Evolutionary conservation across 352 stramenopile species (phyloP), one percentile per base, ranked within the genome.

Genomic region (Phytophthora citrophthora): DNA sequence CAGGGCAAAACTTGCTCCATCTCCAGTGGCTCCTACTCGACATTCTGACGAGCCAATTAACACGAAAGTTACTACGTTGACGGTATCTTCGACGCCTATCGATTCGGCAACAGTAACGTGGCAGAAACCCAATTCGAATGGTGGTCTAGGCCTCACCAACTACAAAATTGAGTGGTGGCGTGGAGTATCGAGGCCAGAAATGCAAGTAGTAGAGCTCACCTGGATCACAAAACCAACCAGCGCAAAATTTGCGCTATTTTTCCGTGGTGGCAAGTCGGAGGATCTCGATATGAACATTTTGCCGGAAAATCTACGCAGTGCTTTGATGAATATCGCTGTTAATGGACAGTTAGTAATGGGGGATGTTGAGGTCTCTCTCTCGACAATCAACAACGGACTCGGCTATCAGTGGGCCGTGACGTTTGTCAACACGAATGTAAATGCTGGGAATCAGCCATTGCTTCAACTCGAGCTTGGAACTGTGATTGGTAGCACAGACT

Each of bases 121-220:
- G 90, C 78, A 88, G 47, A 72, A 74, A 10, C 86, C 88, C 2
- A 61, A 79, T 12, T 46, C 74, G 0, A 79, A 84, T n/a, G 87
- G 88, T 3, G 89, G 89, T 0, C 63, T 90, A 3, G 61, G 73
- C 1, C 51, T 96, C 15, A 81, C 79, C 31, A 92, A 81, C 59
- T 97, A 95, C 67, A 79, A 81, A 44, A 73, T 96, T 3, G 90
- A 97, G 62, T 96, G 84, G 86, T 96, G 86, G 83, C 77, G 81
- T 15, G 74, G 59, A 5, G 66, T 72, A 3, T 75, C 77, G 0
- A 51, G 64, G 45, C 57, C 72, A 0, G 90, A 97, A 63, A 71
- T 96, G 16, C 93, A 97, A 66, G 79, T 91, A 43, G 81, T 97
- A 32, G 88, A 91, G 62, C 82, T 96, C 55, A 89, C 82, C 59